These are phyloP conservation scores for Lentinus polychrous DNA, from an alignment of 1,284 basidiomycete genomes.

Conservation along the genomic window DNA sequence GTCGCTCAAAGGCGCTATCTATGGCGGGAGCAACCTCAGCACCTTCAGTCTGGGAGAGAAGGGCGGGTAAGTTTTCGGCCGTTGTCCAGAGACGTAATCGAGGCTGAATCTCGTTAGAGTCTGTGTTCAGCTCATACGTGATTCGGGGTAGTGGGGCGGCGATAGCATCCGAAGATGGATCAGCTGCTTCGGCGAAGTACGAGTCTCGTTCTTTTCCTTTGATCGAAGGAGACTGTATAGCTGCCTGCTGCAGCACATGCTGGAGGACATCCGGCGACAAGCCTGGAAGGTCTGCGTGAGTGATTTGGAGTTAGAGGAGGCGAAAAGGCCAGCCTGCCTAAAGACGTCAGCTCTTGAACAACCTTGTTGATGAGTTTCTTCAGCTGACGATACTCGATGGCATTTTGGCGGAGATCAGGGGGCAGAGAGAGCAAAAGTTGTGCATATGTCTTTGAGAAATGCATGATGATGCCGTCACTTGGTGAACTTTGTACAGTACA, in stretches of 20 bases:
- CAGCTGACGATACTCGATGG: slow-evolving; percentile 86
- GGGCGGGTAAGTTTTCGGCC: not conserved
- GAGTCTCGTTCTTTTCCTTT: slow-evolving; percentile 21
- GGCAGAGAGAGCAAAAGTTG: slow-evolving; percentile 69
- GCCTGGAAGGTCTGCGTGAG: slow-evolving; percentile 29
- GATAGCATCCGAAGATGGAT: slow-evolving; percentile 4
- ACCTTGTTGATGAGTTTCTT: slow-evolving; percentile 92
- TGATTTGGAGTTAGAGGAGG: not conserved
- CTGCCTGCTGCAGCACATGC: slow-evolving; percentile 28
- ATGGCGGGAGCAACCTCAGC: not conserved
- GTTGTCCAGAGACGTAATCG: slow-evolving; percentile 5
- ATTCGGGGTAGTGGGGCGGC: slow-evolving; percentile 3
- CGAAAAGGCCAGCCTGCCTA: slow-evolving; percentile 38
- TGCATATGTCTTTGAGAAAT: slow-evolving; percentile 76
- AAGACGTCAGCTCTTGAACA: slow-evolving; percentile 70
- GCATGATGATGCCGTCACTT: slow-evolving; percentile 51
- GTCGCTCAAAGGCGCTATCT: not conserved
- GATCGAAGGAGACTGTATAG: slow-evolving; percentile 8
- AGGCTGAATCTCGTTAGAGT: slow-evolving; percentile 5
- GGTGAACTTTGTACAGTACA: too few relatives aligned
- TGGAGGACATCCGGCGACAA: slow-evolving; percentile 39
- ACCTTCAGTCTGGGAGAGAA: not conserved
- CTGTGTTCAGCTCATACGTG: slow-evolving; percentile 7
- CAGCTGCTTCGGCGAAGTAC: slow-evolving; percentile 8
- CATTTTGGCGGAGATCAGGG: slow-evolving; percentile 66